These are phyloP conservation scores for Cunninghamia lanceolata DNA, from an alignment of 75 land plant genomes.

Conservation along the genomic window DNA sequence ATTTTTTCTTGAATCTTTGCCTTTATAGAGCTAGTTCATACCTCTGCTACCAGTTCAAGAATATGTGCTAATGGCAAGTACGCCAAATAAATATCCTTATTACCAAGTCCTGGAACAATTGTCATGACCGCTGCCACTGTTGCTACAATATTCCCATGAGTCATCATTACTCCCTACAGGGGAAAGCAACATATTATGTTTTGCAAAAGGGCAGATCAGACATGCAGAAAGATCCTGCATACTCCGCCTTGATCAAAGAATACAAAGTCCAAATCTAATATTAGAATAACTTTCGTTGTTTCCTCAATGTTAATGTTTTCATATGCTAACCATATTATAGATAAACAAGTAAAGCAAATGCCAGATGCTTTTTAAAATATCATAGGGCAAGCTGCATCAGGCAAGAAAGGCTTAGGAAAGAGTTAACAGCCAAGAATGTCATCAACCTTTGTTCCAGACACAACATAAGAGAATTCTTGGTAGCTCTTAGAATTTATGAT, in stretches of 20 bases:
- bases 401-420: neutral
- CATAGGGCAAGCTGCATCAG: neutral
- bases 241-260: neutral
- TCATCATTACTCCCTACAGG: slow-evolving; percentile 81
- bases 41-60: slow-evolving; percentile 89
- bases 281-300: neutral
- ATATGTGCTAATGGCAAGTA: slow-evolving; percentile 91
- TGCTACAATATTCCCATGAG: slow-evolving; percentile 85
- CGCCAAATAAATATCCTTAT: slow-evolving; percentile 66
- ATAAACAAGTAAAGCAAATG: neutral
- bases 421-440: neutral
- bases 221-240: neutral
- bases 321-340: neutral
- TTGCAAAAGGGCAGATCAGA: neutral
- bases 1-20: neutral
- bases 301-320: neutral
- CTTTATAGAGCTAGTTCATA: slow-evolving; percentile 12
- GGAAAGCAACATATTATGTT: neutral
- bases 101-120: slow-evolving; percentile 46
- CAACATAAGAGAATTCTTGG: neutral
- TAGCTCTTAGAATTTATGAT: neutral
- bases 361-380: neutral
- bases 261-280: neutral
- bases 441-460: neutral
- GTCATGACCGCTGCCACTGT: slow-evolving; percentile 74